Evolutionary conservation across 495 filamentous ascomycete species (phyloP), one percentile per base, ranked within the genome.

Genomic region (Aspergillus sclerotiicarbonarius): DNA sequence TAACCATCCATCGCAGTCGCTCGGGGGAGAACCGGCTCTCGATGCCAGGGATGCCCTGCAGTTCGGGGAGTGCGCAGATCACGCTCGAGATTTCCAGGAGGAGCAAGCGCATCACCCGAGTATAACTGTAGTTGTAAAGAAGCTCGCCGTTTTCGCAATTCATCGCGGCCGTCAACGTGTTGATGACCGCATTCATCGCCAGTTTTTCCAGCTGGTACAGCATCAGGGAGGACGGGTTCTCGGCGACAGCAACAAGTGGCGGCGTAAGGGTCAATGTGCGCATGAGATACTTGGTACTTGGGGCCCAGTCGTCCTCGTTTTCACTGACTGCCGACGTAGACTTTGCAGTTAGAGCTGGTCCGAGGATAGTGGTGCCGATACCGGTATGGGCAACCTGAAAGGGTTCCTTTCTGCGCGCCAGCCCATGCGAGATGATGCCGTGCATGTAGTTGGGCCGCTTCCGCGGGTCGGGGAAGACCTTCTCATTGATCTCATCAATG

Each of bases 151-250:
- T 96, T 41, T 79, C 76, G 66, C 85, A 87, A 54, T 87, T 76
- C 53, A 90, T 76, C 3, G 95, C 67, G 4, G 82, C 87, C 0
- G 91, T 93, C 5, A 97, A 70, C 0, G 93, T 90, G 66, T 94
- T 90, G 53, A 98, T 85, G 50, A 93, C 73, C 39, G 83, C 77
- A 67, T 95, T 94, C 58, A 92, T 78, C 12, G 86, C 89, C 1
- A 97, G 77, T 66, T 96, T 88, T 53, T 92, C 87, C 8, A 96
- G 77, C 68, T 96, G 87, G 32, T 84, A 74, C 59, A 78, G 73
- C 4, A 79, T 37, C 20, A 82, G 48, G 30, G 67, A 68, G 8
- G 76, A 71, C 6, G 79, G 74, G 6, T 72, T 67, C 37, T 78
- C 78, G 1, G 73, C 76, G 10, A 76, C 65, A 10, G 78, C 78